Evolutionary conservation across 495 filamentous ascomycete species (phyloP).

Genomic region (Penicillium waksmanii): DNA sequence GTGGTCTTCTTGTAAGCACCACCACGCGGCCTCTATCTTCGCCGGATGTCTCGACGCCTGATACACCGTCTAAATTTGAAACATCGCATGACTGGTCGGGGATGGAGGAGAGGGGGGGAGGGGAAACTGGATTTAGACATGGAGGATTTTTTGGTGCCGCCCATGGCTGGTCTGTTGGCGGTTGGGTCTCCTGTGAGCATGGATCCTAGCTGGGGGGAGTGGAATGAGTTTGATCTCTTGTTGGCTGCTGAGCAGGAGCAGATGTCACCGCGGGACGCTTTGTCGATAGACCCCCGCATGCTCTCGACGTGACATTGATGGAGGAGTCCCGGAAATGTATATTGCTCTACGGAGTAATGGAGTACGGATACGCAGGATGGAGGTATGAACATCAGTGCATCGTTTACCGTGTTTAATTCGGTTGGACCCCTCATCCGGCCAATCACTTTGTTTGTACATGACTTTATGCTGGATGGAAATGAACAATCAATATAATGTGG

Average conservation of each 20-base stretch:
- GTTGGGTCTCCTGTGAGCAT: slow-evolving; percentile 11
- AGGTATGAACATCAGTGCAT: too few species aligned
- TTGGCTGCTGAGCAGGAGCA: slow-evolving; percentile 35
- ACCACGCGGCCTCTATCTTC: slow-evolving; percentile 8
- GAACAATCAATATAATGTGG: slow-evolving; percentile 5
- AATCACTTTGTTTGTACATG: background rate
- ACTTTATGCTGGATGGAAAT: background rate
- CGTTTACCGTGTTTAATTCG: background rate
- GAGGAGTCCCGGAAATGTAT: background rate
- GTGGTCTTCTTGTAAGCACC: slow-evolving; percentile 15
- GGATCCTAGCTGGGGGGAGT: slow-evolving; percentile 32
- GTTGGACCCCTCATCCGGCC: background rate
- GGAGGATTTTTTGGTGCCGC: slow-evolving; percentile 10
- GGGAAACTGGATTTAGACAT: slow-evolving; percentile 21
- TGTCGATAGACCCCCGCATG: slow-evolving; percentile 25
- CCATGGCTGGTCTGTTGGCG: slow-evolving; percentile 17
- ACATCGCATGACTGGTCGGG: slow-evolving; percentile 10
- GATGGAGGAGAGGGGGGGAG: slow-evolving; percentile 12
- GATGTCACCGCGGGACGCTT: slow-evolving; percentile 13
- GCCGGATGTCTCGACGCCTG: slow-evolving; percentile 14
- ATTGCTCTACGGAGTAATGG: background rate
- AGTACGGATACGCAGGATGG: background rate
- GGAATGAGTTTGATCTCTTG: slow-evolving; percentile 47
- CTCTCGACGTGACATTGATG: slow-evolving; percentile 7
- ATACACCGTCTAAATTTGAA: slow-evolving; percentile 17